Conservation (phyloP, 371 early-diverging fungal species). For the Gilbertella persicaria region DNA sequence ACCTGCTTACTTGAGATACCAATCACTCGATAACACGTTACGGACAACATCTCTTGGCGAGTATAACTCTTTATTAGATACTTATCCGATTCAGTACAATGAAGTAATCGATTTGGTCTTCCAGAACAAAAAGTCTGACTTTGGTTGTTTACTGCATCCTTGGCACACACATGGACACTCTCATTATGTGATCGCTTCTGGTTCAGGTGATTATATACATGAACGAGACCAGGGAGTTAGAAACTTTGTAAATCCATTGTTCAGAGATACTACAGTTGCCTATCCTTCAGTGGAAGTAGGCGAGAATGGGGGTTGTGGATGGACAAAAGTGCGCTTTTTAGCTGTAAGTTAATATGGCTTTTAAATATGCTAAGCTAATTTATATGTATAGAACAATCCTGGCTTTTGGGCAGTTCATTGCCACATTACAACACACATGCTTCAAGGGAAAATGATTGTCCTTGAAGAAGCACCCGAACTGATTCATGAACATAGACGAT, state of each 20-base stretch:
- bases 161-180: slow-evolving; percentile 55
- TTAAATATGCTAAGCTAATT: neutral
- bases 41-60: slow-evolving; percentile 7
- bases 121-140: slow-evolving; percentile 25
- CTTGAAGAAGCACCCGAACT: slow-evolving; percentile 46
- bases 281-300: slow-evolving; percentile 32
- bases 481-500: slow-evolving; percentile 21
- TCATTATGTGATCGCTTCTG: slow-evolving; percentile 41
- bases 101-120: slow-evolving; percentile 44
- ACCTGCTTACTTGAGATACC: slow-evolving; percentile 1
- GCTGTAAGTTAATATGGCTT: slow-evolving; percentile 26
- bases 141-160: slow-evolving; percentile 40
- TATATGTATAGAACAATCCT: slow-evolving; percentile 41
- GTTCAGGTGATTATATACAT: slow-evolving; percentile 38
- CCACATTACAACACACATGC: slow-evolving; percentile 52
- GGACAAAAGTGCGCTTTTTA: slow-evolving; percentile 40
- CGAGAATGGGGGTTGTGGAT: slow-evolving; percentile 33
- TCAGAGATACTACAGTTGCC: slow-evolving; percentile 35
- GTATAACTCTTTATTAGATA: slow-evolving; percentile 16
- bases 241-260: slow-evolving; percentile 32
- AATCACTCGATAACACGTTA: neutral
- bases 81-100: slow-evolving; percentile 28
- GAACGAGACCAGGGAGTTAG: slow-evolving; percentile 21
- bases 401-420: slow-evolving; percentile 55
- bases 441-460: slow-evolving; percentile 48